These are phyloP conservation scores for Gynandropsis gynandra DNA, from an alignment of 345 rosid genomes.

Conservation along the genomic window DNA sequence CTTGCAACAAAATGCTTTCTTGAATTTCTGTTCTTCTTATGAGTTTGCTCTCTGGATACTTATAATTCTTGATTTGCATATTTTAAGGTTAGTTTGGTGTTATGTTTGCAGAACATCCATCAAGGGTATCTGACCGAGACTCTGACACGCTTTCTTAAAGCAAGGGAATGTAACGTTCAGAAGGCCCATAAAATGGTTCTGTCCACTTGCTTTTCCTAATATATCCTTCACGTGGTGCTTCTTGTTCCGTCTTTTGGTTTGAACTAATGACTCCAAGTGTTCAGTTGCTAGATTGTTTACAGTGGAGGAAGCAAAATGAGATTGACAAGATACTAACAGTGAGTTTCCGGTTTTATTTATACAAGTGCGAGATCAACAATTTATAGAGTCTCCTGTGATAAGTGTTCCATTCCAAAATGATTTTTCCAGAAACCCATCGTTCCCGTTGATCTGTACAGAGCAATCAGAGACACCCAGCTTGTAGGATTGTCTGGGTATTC, in stretches of 20 bases:
- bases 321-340: slow-evolving; percentile 73
- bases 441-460: slow-evolving; percentile 63
- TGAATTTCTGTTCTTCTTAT: no score
- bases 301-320: slow-evolving; percentile 81
- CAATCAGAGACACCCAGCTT: slow-evolving; percentile 79
- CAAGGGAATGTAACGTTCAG: slow-evolving; percentile 78
- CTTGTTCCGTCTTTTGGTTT: slow-evolving; percentile 6
- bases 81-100: no score
- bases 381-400: not conserved
- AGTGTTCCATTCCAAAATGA: slow-evolving; percentile 12
- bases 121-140: slow-evolving; percentile 71
- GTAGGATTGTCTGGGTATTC: slow-evolving; percentile 95
- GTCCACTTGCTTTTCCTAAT: slow-evolving; percentile 10
- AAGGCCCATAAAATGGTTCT: slow-evolving; percentile 88
- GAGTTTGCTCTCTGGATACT: no score
- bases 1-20: no score
- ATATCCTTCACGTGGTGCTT: slow-evolving; percentile 4
- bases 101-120: slow-evolving; percentile 56
- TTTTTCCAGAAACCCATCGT: slow-evolving; percentile 72
- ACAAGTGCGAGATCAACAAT: not conserved
- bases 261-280: slow-evolving; percentile 1
- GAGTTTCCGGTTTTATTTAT: slow-evolving; percentile 27
- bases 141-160: slow-evolving; percentile 73
- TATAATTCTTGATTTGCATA: no score
- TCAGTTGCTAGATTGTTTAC: slow-evolving; percentile 78